Evolutionary conservation across 148 eudicot species (phyloP), one percentile per base, ranked within the genome.

Genomic region (Chenopodium berlandieri): DNA sequence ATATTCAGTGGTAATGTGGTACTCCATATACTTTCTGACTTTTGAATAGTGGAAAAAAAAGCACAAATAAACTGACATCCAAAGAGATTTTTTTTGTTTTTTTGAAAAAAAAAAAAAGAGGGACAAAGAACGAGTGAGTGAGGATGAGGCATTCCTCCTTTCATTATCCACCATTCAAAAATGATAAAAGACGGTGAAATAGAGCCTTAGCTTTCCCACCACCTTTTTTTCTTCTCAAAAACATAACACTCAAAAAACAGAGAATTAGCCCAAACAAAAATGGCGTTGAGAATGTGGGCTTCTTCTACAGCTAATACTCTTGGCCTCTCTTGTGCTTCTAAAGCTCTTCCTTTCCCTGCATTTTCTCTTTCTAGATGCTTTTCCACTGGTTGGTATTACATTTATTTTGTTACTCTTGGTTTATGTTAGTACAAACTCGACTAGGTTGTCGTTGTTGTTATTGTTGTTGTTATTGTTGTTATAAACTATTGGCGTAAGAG

Each of bases 271-370:
- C 4, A 30, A 19, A 70, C 32, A 30, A 30, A 37, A 12, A 95
- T 93, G 99, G 97, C 99, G 17, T 86, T 95, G 78, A 93, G 97
- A 90, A 82, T 92, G 87, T 95, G 97, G 98, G 98, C 98, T 84
- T 92, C 97, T 86, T 95, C 99, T 25, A 89, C 97, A 11, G 94
- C 94, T 75, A 95, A 91, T 85, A 91, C 94, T 19, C 90, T 95
- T 4, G 89, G 87, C 69, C 78, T 95, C 85, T 90, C 99, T 31
- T 77, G 85, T 83, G 85, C 90, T 62, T 84, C 89, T 78, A 89
- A 72, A 76, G 52, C 89, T 66, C 89, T 69, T 82, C 86, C 87
- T 73, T 46, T 88, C 52, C 91, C 96, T 83, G 88, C 98, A 19
- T 68, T 81, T 40, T 78, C 84, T 12, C 87, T 95, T 83, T 92